A percentile compares a stretch with the other conserved stretches of the same genome.
These are phyloP conservation scores for Ophiosphaerella herpotricha DNA, from an alignment of 2,329 filamentous ascomycete species.

Conservation along the genomic window DNA sequence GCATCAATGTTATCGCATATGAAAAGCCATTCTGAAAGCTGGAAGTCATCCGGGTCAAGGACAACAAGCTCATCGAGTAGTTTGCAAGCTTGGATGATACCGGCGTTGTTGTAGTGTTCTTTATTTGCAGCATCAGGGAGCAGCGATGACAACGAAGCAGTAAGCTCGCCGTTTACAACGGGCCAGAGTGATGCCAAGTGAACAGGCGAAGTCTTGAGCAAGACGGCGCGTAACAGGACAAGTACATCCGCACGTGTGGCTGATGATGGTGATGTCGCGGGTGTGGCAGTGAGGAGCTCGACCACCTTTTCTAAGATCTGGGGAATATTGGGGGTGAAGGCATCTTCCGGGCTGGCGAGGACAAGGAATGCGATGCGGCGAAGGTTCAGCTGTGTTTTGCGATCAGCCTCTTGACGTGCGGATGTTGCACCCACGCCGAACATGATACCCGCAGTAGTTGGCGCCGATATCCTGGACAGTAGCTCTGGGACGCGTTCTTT, in stretches of 20 bases:
- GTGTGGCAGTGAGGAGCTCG: conserved; percentile 81
- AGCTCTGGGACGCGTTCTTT: conserved; percentile 88
- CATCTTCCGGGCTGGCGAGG: conserved; percentile 75
- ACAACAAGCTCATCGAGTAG: conserved; percentile 87
- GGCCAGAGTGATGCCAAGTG: conserved; percentile 90
- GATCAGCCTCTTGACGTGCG: conserved; percentile 90
- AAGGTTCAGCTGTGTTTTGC: conserved; percentile 87
- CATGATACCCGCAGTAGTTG: conserved; percentile 92
- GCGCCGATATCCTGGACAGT: conserved; percentile 75
- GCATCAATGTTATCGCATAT: conserved; percentile 96
- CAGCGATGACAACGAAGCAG: conserved; percentile 76
- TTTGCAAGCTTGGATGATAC: conserved; percentile 89
- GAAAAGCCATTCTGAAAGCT: conserved; percentile 97
- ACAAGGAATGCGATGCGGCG: conserved; percentile 80
- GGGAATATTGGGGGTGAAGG: conserved; percentile 76
- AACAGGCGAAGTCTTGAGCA: conserved; percentile 76
- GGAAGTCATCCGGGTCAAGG: conserved; percentile 90
- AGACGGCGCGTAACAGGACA: conserved; percentile 81
- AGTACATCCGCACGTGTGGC: conserved; percentile 87
- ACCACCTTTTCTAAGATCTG: conserved; percentile 80
- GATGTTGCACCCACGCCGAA: conserved; percentile 97
- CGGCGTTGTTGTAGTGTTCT: conserved; percentile 76
- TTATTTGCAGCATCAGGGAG: conserved; percentile 69
- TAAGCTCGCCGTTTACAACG: conserved; percentile 82
- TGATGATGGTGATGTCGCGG: conserved; percentile 89